Evolutionary conservation across 176 grass and related monocot species (phyloP).

Genomic region (Triticum monococcum): DNA sequence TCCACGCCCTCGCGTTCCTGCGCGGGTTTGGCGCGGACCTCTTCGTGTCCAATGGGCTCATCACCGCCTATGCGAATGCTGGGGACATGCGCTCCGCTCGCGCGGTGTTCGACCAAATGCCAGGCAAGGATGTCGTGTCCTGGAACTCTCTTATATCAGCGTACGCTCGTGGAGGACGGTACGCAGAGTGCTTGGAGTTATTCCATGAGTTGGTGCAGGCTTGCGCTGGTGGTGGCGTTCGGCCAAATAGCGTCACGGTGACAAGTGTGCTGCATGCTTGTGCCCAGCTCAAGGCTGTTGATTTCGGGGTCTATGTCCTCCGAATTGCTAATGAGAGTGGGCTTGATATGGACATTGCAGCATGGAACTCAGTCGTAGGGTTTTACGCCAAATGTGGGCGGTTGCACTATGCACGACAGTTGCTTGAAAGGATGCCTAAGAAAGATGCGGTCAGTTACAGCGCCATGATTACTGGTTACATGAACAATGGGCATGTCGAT

Average conservation of each 20-base stretch:
- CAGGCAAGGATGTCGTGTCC: constrained; percentile 45
- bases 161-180: constrained; percentile 39
- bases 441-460: constrained; percentile 67
- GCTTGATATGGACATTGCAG: constrained; percentile 35
- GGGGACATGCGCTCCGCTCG: constrained; percentile 39
- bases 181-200: constrained; percentile 36
- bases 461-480: constrained; percentile 69
- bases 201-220: constrained; percentile 38
- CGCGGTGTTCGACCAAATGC: constrained; percentile 52
- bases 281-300: constrained; percentile 48
- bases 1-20: constrained; percentile 45
- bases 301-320: constrained; percentile 51
- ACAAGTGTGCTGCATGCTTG: constrained; percentile 59
- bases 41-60: constrained; percentile 73
- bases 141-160: constrained; percentile 64
- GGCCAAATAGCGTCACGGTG: constrained; percentile 39
- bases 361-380: constrained; percentile 55
- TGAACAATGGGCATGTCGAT: constrained; percentile 49
- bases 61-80: constrained; percentile 31
- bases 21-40: constrained; percentile 33
- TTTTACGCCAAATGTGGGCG: constrained; percentile 69
- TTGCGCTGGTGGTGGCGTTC: neutral
- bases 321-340: constrained; percentile 38
- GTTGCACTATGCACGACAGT: constrained; percentile 50
- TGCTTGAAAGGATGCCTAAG: constrained; percentile 55